Evolutionary conservation across 495 filamentous ascomycete species (phyloP), one percentile per base, ranked within the genome.

Genomic region (Endocarpon pusillum): DNA sequence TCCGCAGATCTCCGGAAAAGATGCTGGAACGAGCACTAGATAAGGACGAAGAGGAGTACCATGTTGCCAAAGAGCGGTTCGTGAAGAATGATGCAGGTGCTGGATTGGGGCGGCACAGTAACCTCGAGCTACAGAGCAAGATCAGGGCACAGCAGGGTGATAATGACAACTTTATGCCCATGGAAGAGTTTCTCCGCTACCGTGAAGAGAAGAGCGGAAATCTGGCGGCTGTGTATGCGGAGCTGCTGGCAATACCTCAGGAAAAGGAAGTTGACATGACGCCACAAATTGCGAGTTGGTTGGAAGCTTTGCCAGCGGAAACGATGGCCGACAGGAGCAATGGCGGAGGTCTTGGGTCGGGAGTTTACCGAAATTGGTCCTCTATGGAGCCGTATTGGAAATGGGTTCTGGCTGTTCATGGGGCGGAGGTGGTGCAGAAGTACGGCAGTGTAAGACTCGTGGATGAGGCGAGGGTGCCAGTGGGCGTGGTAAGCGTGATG

Each of bases 391-490:
- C 69, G 12, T 78, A 80, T 45, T 71, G 67, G 69, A 58, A 54
- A 34, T 79, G 72, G 75, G 55, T 73, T 18, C 62, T 62, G 11
- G 59, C 69, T 40, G 39, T 78, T 37, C 76, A 75, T 41, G 62
- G 67, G 4, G 56, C 54, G 1, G 69, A 71, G 39, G 69, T 76
- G 51, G 55, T 73, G 22, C 52, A 59, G 23, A 57, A 52, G 12
- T 79, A 76, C 48, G 75, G 75, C 12, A 61, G 67, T 6, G 42
- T 78, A 42, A 66, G 65, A n/a, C 62, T 76, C 8, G 74, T 77
- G 0, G 70, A 71, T 35, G 48, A 59, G 17, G 72, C 67, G 21
- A 55, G 69, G 33, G 52, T 79, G 54, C 73, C 75, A 1, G 59
- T 78, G 42, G 75, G 73, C 1, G 71, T 80, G 42, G 59, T 79